Percentiles rank a stretch among this genome's conserved stretches.
These are phyloP conservation scores for Physcia stellaris DNA, from an alignment of 495 filamentous ascomycete species.

Conservation along the genomic window DNA sequence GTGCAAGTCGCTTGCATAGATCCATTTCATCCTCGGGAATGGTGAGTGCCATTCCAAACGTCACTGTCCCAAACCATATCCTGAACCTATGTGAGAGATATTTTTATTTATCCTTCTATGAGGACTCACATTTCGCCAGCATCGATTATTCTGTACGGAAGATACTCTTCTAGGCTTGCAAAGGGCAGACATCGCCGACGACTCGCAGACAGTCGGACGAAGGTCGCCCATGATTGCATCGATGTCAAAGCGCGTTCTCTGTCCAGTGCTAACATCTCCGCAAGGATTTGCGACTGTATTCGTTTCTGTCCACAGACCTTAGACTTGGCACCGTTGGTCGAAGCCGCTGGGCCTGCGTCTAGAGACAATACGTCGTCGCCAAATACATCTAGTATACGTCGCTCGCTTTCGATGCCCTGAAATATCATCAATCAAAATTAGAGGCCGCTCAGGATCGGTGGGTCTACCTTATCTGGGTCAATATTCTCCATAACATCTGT, in stretches of 20 bases:
- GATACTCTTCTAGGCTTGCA: neutral
- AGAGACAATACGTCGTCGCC: neutral
- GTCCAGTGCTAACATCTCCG: neutral
- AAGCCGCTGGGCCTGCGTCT: too few species aligned
- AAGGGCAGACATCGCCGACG: neutral
- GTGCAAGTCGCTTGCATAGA: constrained; percentile 10
- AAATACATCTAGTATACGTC: neutral
- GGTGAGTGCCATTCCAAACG: constrained; percentile 15
- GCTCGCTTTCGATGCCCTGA: neutral
- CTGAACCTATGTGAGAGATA: too few species aligned
- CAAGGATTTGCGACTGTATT: neutral
- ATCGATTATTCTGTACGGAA: neutral
- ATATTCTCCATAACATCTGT: neutral
- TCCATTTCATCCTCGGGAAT: constrained; percentile 14
- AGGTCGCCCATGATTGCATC: neutral
- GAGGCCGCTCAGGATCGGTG: too few species aligned
- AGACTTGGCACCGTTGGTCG: neutral
- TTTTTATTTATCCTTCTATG: too few species aligned
- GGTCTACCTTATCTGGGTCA: neutral
- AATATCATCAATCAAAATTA: neutral
- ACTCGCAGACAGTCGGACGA: neutral
- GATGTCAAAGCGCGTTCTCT: neutral
- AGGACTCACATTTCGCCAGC: neutral
- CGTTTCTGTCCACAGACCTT: neutral
- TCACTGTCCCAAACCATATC: constrained; percentile 5